Evolutionary conservation across 176 grass and related monocot species (phyloP), one percentile per base, ranked within the genome.

Genomic region (Carex scoparia): DNA sequence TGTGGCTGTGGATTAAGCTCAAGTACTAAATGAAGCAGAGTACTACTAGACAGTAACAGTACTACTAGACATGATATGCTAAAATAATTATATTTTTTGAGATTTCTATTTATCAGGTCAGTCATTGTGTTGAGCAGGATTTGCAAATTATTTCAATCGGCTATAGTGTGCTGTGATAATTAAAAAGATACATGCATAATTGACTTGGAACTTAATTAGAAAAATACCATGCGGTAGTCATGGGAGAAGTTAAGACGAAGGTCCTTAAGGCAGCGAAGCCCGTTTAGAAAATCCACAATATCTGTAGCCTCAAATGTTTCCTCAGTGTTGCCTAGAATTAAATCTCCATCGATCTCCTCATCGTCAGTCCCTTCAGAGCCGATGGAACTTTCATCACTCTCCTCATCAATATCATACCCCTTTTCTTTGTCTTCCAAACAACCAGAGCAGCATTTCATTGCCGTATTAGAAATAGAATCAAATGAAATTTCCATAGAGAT

Each of bases 171-270:
- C 38, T 40, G 38, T 40, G 38, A 40, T 40, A 40, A 40, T 40
- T 40, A 40, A 40, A 5, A 40, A 40, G 38, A 32, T 18, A 40
- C 2, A 80, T 38, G 38, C 2, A 59, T 38, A 80, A 60, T 59
- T 60, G 16, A 80, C 18, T 63, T 53, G 12, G 38, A 27, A 14
- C 6, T 58, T 58, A 80, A 56, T 8, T 61, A 80, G 28, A 60
- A 80, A 71, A 53, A 40, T 18, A 85, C 87, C 82, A 38, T 10
- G 33, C 18, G 70, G 40, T 85, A 85, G 54, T 79, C 61, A 81
- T 12, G 13, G 0, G 63, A 81, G 58, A 85, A 63, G 63, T 11
- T 10, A 73, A 88, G 27, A 19, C 14, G 82, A 68, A 88, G 73
- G 4, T 80, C 37, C 63, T 85, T 72, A 46, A 27, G 16, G 4